Conservation (phyloP, 164 flowering plant genomes). For the Sedum album region DNA sequence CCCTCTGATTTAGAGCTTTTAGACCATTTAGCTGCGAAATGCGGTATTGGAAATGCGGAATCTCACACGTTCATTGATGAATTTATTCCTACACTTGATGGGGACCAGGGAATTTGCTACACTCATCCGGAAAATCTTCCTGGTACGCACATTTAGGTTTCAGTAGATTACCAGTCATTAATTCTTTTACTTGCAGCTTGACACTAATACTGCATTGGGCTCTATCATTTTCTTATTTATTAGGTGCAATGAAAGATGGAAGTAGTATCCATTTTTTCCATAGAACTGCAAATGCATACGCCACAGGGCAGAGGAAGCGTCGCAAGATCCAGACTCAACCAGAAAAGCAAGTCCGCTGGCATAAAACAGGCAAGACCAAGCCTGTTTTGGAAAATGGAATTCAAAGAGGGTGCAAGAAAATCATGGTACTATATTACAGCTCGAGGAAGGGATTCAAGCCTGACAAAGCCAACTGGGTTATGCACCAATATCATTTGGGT, state of each 20-base stretch:
- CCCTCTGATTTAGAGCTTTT: conserved; percentile 81
- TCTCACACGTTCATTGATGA: conserved; percentile 83
- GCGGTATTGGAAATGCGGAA: conserved; percentile 28
- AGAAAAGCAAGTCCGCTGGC: conserved; percentile 91
- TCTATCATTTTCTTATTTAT: background rate
- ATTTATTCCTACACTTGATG: conserved; percentile 79
- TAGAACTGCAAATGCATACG: conserved; percentile 89
- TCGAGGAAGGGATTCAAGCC: conserved; percentile 81
- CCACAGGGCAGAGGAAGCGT: conserved; percentile 85
- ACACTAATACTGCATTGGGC: background rate
- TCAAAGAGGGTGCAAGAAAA: conserved; percentile 77
- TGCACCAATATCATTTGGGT: conserved; percentile 94
- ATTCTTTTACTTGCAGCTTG: background rate
- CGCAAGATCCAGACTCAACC: conserved; percentile 71
- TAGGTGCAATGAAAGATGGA: conserved; percentile 84
- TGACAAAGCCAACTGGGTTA: conserved; percentile 93
- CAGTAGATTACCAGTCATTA: background rate
- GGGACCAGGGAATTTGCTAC: conserved; percentile 88
- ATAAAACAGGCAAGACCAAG: conserved; percentile 90
- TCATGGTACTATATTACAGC: conserved; percentile 84
- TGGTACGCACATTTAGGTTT: conserved; percentile 27
- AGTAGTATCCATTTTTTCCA: conserved; percentile 86
- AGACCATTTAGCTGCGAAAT: conserved; percentile 85
- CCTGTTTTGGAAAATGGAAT: conserved; percentile 42
- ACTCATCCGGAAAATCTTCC: conserved; percentile 94